phyloP scores from a whole-genome alignment of 139 green algal genomes.

The Edaphochlamys debaryana region DNA sequence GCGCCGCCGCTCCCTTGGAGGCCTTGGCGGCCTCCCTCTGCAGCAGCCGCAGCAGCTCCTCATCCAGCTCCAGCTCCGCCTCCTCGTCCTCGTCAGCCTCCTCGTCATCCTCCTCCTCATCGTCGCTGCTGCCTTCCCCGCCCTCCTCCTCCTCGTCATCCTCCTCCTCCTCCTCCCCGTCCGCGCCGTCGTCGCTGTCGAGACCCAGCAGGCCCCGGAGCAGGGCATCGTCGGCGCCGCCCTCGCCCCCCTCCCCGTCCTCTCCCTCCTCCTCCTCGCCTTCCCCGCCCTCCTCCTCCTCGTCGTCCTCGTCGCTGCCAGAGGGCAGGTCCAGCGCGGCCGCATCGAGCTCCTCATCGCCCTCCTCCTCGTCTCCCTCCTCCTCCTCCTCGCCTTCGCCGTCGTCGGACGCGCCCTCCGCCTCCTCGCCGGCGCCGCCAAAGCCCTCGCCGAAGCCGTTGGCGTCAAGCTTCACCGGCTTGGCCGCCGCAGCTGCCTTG shows the following conservation, averaged over 20 bases:
- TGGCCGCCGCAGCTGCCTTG: too few species aligned
- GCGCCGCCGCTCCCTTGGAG: too few species aligned
- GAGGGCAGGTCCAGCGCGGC: too few species aligned
- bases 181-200: not conserved
- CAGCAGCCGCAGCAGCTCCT: too few species aligned
- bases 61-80: slow-evolving; percentile 17
- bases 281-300: not conserved
- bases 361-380: slow-evolving; percentile 45
- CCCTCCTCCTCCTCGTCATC: not conserved
- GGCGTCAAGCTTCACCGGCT: too few species aligned
- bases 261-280: not conserved
- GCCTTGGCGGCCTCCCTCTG: too few species aligned
- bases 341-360: slow-evolving; percentile 15
- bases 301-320: not conserved
- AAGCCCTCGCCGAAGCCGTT: not conserved
- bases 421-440: not conserved
- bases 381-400: not conserved
- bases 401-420: not conserved
- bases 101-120: not conserved
- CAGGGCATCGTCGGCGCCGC: too few species aligned
- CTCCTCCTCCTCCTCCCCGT: not conserved
- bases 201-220: too few species aligned
- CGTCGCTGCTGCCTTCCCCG: not conserved
- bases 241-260: not conserved
- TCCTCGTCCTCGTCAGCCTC: slow-evolving; percentile 5